Base-by-base conservation (phyloP, 176 grass and related monocot species). In the Aegilops umbellulata region DNA sequence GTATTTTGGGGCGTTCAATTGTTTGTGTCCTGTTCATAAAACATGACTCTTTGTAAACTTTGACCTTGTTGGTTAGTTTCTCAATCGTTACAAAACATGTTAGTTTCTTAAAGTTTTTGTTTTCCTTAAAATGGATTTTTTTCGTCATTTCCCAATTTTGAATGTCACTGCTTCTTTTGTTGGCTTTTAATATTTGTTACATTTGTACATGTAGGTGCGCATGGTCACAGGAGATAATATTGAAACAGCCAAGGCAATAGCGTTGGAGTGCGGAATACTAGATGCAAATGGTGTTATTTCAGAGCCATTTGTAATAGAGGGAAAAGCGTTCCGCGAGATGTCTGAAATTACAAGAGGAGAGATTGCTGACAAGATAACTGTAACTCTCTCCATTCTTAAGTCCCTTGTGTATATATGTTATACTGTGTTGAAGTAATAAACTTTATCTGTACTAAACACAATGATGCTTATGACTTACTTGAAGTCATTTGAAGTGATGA, bases 161-260 rank as follows among this genome's bases (percentile, higher is more conserved):
- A 82, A 86, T 65, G 24, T 24, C 73, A 66, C 63, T 80, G 12
- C 27, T 75, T 70, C 42, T 49, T 74, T 60, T 69, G 19, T 19
- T 76, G 13, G 65, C 9, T n/a, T n/a, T 76, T 80, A 20, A 69
- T 62, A 60, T 34, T 70, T 84, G 5, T 26, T 31, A 26, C 84
- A 9, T 84, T 64, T 67, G 55, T 57, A 82, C 77, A 82, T 81
- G 61, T 66, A 98, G 96, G 96, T 98, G 58, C 93, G 93, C 76
- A 98, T 98, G 93, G 94, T 98, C 83, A 98, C 97, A 47, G 97
- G 97, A 79, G 97, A 98, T 82, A 98, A 95, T 74, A 86, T 95
- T 75, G 92, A 95, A 85, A 98, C 97, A 68, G 97, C 97, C 42
- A 98, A 98, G 68, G 93, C 97, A 70, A 95, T 98, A 85, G 97